phyloP scores from a whole-genome alignment of 2,329 filamentous ascomycete species.

The Phialophora chinensis region DNA sequence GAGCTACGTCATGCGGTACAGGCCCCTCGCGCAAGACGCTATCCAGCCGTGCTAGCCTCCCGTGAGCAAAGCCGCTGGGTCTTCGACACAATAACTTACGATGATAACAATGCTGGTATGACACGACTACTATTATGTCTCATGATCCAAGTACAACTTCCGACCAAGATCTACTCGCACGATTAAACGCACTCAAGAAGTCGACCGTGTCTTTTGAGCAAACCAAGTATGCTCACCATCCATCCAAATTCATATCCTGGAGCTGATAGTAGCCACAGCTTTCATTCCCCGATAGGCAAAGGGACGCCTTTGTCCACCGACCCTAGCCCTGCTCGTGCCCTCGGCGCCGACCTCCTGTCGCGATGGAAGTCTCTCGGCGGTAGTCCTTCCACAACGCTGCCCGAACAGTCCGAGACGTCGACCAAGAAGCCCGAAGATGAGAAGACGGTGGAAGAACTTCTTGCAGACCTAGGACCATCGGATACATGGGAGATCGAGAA shows the following conservation, averaged over 20 bases:
- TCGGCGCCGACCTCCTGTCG: slow-evolving; percentile 36
- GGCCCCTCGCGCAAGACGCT: slow-evolving; percentile 13
- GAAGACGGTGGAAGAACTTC: slow-evolving; percentile 43
- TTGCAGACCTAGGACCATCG: slow-evolving; percentile 43
- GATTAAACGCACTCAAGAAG: slow-evolving; percentile 45
- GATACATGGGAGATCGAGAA: slow-evolving; percentile 39
- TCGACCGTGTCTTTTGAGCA: slow-evolving; percentile 44
- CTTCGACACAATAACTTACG: not conserved
- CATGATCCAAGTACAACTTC: slow-evolving; percentile 30
- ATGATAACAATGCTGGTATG: slow-evolving; percentile 21
- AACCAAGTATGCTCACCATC: slow-evolving; percentile 36
- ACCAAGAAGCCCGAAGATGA: slow-evolving; percentile 36
- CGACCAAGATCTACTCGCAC: slow-evolving; percentile 43
- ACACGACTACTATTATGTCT: slow-evolving; percentile 31
- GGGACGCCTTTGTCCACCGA: slow-evolving; percentile 17
- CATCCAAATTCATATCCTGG: not conserved
- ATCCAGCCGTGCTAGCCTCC: not conserved
- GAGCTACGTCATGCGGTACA: slow-evolving; percentile 21
- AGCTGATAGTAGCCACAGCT: slow-evolving; percentile 29
- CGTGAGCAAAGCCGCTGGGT: not conserved
- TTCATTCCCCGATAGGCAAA: slow-evolving; percentile 17
- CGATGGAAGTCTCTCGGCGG: slow-evolving; percentile 38
- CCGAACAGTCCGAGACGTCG: slow-evolving; percentile 3
- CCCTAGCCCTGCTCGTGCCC: slow-evolving; percentile 32
- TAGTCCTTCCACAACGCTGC: slow-evolving; percentile 10